Conservation (phyloP, 1,284 basidiomycete genomes). For the Apiotrichum laibachii region DNA sequence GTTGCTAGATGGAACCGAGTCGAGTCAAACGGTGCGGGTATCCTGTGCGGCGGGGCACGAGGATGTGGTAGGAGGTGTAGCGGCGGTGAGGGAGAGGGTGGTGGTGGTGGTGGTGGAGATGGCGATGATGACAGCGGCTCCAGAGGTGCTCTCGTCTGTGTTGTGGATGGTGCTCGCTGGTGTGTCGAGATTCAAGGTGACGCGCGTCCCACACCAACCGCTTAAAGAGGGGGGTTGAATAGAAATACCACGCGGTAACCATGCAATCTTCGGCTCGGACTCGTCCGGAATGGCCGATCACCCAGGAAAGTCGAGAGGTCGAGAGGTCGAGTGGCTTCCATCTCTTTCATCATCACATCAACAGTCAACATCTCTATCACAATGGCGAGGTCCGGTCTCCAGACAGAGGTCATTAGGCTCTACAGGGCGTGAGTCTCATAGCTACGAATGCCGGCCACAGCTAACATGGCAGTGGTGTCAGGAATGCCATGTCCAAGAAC, state of each 20-base stretch:
- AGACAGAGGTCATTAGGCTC: constrained; percentile 49
- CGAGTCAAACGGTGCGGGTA: too few species aligned
- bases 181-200: constrained; percentile 1
- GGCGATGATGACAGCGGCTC: constrained; percentile 8
- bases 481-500: constrained; percentile 40
- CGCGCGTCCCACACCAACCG: constrained; percentile 5
- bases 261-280: not conserved
- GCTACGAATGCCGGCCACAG: not conserved
- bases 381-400: constrained; percentile 47
- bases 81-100: not conserved
- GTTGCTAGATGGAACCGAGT: too few species aligned
- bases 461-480: constrained; percentile 32
- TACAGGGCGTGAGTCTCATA: constrained; percentile 25
- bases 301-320: too few species aligned
- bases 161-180: not conserved
- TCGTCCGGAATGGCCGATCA: too few species aligned
- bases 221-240: not conserved
- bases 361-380: not conserved
- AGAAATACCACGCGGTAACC: not conserved
- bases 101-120: too few species aligned
- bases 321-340: too few species aligned
- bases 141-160: not conserved
- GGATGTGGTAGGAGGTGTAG: too few species aligned
- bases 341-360: not conserved
- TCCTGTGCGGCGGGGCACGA: too few species aligned